Percentiles rank a stretch among this genome's conserved stretches.
phyloP scores from a whole-genome alignment of 441 rosid species.

The Gossypium davidsonii region DNA sequence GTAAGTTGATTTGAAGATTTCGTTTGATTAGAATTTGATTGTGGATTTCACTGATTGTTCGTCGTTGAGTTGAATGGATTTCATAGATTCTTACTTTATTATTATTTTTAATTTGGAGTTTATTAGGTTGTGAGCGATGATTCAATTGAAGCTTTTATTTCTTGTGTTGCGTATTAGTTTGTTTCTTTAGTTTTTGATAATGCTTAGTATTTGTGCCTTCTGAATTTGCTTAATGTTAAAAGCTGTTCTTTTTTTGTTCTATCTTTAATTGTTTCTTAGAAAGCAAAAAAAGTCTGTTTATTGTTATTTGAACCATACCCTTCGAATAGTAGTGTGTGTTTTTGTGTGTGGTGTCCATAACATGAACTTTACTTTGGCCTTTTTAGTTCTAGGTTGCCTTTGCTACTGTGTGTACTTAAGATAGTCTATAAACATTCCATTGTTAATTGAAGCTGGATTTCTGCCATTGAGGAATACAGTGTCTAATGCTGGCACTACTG shows the following conservation, averaged over 20 bases:
- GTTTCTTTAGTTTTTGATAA: not conserved
- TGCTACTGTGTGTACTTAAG: not conserved
- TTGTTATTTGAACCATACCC: not conserved
- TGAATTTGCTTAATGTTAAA: not conserved
- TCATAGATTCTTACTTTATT: not conserved
- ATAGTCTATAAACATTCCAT: not conserved
- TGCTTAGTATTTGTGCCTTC: not conserved
- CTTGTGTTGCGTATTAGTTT: not conserved
- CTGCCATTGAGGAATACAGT: not conserved
- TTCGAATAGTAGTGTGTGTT: not conserved
- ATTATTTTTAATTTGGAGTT: not conserved
- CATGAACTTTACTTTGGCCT: not conserved
- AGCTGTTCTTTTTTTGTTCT: not conserved
- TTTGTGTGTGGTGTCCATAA: not conserved
- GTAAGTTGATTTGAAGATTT: slow-evolving; percentile 18
- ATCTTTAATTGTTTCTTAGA: not conserved
- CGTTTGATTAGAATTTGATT: slow-evolving; percentile 13
- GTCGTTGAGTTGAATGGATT: slow-evolving; percentile 1
- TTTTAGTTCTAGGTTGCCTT: not conserved
- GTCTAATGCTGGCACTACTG: not conserved
- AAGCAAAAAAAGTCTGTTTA: not conserved
- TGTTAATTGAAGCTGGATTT: not conserved
- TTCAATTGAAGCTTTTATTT: not conserved
- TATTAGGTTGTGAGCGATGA: not conserved
- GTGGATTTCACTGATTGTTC: slow-evolving; percentile 11